Base-by-base conservation (phyloP, 1,284 basidiomycete genomes). In the Rhodofomes roseus region DNA sequence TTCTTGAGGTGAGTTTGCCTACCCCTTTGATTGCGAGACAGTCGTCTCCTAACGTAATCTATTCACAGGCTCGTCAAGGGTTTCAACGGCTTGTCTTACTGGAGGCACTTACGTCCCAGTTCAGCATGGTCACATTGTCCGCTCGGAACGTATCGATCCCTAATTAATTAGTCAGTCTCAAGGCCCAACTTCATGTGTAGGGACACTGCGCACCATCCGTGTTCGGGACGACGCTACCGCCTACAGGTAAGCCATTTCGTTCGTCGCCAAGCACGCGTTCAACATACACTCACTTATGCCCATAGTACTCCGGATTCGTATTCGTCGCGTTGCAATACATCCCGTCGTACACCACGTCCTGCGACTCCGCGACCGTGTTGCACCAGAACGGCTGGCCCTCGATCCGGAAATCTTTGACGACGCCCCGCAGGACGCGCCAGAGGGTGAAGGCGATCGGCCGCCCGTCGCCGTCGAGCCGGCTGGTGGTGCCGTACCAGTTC, bases 361-460 rank as follows among this genome's bases (percentile, higher is more conserved):
- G 69, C 16, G 81, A 83, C 52, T 85, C 77, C 9, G 82, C 81
- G 11, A 85, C 78, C 1, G 82, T 74, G 62, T 85, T 85, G 62
- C 84, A 83, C 85, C 84, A 89, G 71, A 88, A 88, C 12, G 85
- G 86, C 52, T 82, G 86, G 16, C 81, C 78, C 44, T 82, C 73
- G 60, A 89, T 82, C 31, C 73, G 73, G 70, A 86, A 87, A 68
- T 84, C 77, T 46, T 70, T 73, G n/a, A 88, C 73, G 0, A 71
- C 65, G 1, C 75, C 86, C 34, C 78, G 73, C 8, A 72, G 77
- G 2, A 77, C 82, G 56, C 83, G 76, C 59, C 72, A 80, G 14
- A 89, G 65, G 0, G 85, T 85, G 50, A 89, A 70, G 2, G 83
- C 75, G 60, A 89, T 82, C 0, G 87, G 86, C 8, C 86, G 80